Evolutionary conservation across 140 eudicot genomes (phyloP).

Genomic region (Senecio squalidus): DNA sequence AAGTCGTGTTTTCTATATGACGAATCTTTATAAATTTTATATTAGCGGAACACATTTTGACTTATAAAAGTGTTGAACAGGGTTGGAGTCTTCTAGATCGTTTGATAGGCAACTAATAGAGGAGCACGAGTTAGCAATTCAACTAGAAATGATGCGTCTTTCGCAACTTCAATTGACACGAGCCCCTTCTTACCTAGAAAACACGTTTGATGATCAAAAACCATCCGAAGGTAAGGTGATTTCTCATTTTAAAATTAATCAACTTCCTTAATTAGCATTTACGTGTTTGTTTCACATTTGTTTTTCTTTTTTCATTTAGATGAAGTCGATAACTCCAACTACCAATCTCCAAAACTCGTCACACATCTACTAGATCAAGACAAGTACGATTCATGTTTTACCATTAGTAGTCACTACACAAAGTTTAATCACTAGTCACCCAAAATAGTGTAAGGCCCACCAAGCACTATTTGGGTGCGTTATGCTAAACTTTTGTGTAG

Average conservation of each 20-base stretch:
- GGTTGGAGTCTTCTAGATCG: slow-evolving; percentile 42
- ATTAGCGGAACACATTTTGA: neutral
- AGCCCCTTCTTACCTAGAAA: slow-evolving; percentile 26
- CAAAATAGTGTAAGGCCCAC: neutral
- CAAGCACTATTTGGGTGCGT: neutral
- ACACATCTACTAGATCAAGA: slow-evolving; percentile 32
- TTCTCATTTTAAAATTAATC: neutral
- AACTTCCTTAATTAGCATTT: neutral
- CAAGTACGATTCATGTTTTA: slow-evolving; percentile 29
- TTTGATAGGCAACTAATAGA: slow-evolving; percentile 42
- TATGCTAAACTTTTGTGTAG: neutral
- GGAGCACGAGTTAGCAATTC: slow-evolving; percentile 46
- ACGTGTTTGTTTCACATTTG: neutral
- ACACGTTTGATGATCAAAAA: slow-evolving; percentile 34
- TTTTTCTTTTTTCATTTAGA: slow-evolving; percentile 4
- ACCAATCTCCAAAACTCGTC: slow-evolving; percentile 33
- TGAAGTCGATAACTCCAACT: slow-evolving; percentile 31
- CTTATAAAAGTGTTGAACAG: slow-evolving; percentile 13
- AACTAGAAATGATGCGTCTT: slow-evolving; percentile 46
- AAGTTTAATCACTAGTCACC: neutral
- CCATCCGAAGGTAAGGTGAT: slow-evolving; percentile 31
- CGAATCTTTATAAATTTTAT: neutral
- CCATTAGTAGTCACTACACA: neutral
- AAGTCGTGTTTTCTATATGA: slow-evolving; percentile 22
- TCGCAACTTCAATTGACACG: slow-evolving; percentile 42